phyloP scores from a whole-genome alignment of 306 rosid genomes.

The Crataegus laevigata region DNA sequence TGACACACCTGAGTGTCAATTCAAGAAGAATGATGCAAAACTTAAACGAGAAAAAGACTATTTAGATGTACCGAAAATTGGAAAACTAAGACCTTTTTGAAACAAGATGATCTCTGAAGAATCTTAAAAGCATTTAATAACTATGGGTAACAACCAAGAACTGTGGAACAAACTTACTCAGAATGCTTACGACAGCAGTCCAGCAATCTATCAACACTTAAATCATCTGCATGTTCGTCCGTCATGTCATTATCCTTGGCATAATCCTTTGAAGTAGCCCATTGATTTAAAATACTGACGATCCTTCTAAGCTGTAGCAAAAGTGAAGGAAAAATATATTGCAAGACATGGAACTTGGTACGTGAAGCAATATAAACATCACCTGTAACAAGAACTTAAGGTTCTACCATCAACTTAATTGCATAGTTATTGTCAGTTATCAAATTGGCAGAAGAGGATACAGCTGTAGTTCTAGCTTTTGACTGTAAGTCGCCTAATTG shows the following conservation, averaged over 20 bases:
- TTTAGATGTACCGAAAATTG: no score
- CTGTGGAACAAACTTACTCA: conserved; percentile 24
- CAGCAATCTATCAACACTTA: conserved; percentile 43
- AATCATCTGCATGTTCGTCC: conserved; percentile 21
- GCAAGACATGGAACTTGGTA: background rate
- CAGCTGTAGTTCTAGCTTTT: conserved; percentile 57
- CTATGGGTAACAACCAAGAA: background rate
- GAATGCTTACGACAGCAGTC: conserved; percentile 52
- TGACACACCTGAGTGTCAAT: no score
- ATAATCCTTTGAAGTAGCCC: conserved; percentile 50
- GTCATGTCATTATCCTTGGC: conserved; percentile 13
- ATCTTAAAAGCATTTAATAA: no score
- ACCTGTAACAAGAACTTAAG: background rate
- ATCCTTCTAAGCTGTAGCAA: conserved; percentile 55
- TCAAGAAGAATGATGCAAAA: background rate
- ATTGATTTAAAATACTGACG: conserved; percentile 51
- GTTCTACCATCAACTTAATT: background rate
- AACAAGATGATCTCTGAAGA: no score
- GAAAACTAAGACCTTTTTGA: no score
- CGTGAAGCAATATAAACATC: background rate
- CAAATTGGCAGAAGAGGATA: conserved; percentile 50
- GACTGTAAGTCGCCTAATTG: conserved; percentile 28
- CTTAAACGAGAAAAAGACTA: background rate
- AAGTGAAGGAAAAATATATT: conserved; percentile 38
- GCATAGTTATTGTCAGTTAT: background rate